Conservation (phyloP, 441 rosid genomes). For the Biscutella auriculata region DNA sequence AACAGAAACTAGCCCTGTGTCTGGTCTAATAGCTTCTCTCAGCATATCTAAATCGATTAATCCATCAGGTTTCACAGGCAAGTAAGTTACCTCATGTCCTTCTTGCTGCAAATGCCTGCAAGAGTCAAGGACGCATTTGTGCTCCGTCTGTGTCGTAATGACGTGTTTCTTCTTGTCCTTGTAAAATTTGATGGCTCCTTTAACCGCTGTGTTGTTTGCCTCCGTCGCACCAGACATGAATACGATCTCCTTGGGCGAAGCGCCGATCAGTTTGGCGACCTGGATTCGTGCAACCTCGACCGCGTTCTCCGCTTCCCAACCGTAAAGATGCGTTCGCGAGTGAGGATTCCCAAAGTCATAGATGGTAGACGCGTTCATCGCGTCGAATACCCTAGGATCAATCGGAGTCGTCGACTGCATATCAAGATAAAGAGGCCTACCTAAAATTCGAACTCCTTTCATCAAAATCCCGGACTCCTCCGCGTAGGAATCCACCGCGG, state of each 20-base stretch:
- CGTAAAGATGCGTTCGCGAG: constrained; percentile 89
- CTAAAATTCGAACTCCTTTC: constrained; percentile 73
- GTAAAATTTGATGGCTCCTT: constrained; percentile 90
- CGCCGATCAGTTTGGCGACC: constrained; percentile 54
- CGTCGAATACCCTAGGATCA: constrained; percentile 82
- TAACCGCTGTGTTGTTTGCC: constrained; percentile 69
- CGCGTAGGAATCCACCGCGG: constrained; percentile 17
- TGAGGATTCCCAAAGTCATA: constrained; percentile 79
- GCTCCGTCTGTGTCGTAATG: constrained; percentile 90
- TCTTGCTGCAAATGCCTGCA: constrained; percentile 92
- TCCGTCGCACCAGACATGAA: constrained; percentile 94
- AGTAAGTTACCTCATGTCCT: constrained; percentile 78
- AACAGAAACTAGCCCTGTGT: constrained; percentile 80
- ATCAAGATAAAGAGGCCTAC: constrained; percentile 80
- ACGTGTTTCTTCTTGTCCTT: constrained; percentile 81
- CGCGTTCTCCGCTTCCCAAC: constrained; percentile 91
- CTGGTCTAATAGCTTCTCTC: constrained; percentile 49
- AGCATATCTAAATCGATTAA: constrained; percentile 59
- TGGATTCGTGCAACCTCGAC: constrained; percentile 78
- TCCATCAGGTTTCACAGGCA: constrained; percentile 66
- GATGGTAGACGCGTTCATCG: constrained; percentile 65
- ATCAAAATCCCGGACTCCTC: constrained; percentile 28
- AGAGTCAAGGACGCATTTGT: constrained; percentile 86
- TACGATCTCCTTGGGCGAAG: constrained; percentile 74
- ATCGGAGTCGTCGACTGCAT: constrained; percentile 87